phyloP scores from a whole-genome alignment of 2,329 filamentous ascomycete species.

The Fusarium siculi region DNA sequence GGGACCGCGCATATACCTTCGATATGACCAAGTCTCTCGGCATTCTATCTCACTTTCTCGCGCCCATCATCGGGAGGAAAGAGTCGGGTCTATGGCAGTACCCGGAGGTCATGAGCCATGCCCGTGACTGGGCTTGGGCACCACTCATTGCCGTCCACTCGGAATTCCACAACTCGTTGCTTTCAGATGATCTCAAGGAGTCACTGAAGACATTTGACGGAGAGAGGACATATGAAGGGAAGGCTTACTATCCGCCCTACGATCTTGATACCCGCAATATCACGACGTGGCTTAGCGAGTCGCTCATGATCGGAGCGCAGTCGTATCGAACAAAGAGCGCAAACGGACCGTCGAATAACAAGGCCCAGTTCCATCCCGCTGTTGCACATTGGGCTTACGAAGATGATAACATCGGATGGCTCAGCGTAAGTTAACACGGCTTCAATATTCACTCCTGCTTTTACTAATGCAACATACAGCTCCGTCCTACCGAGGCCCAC shows the following conservation, averaged over 20 bases:
- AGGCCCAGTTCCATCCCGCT: conserved; percentile 10
- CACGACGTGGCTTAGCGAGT: conserved; percentile 63
- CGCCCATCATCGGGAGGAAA: conserved; percentile 9
- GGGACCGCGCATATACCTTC: conserved; percentile 69
- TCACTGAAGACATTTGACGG: conserved; percentile 1
- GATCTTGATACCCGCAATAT: conserved; percentile 65
- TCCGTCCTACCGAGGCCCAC: conserved; percentile 8
- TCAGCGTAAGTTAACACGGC: neutral
- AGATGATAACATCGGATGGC: conserved; percentile 9
- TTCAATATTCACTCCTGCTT: fast-evolving
- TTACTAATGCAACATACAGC: neutral
- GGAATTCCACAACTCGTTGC: conserved; percentile 57
- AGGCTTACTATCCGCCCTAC: conserved; percentile 24
- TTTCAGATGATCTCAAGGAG: conserved; percentile 53
- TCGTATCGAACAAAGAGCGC: conserved; percentile 42
- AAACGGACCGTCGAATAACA: conserved; percentile 13
- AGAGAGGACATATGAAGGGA: conserved; percentile 5
- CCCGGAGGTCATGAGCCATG: conserved; percentile 63
- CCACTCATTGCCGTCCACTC: conserved; percentile 65
- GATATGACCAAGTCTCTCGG: conserved; percentile 67
- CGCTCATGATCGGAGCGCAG: conserved; percentile 67
- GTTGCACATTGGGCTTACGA: conserved; percentile 18
- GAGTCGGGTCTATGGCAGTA: conserved; percentile 7
- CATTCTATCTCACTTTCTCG: conserved; percentile 34
- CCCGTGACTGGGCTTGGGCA: conserved; percentile 66